Base-by-base conservation (phyloP, 164 flowering plant genomes). In the Umbilicus rupestris region DNA sequence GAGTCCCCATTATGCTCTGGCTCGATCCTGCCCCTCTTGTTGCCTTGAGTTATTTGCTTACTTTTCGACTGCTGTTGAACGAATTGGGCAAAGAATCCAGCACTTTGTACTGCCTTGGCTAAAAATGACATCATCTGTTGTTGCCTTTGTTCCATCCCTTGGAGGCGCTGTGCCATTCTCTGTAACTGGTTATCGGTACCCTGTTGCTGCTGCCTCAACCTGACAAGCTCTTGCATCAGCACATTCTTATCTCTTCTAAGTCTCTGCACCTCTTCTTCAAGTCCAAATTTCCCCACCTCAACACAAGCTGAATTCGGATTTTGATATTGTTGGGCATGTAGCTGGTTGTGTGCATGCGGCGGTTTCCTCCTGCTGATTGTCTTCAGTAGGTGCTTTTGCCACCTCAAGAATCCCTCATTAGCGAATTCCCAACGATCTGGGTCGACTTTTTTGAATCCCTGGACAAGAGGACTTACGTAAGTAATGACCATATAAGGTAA, bases 121-220 rank as follows among this genome's bases (percentile, higher is more conserved):
- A 93, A 75, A 78, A 93, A 93, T 24, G 98, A 90, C 96, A 93
- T 93, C 98, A 93, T 90, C 67, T 93, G 97, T 57, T 90, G 96
- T 69, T 93, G 98, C 39, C 98, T 73, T 75, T 89, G 97, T 71
- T 93, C 98, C 98, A 93, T 93, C 11, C 90, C 97, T 64, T 93
- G 96, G 71, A 93, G 88, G 39, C 90, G 91, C 68, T 93, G 94
- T 66, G 82, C 85, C 83, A 90, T 76, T 24, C 84, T 78, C 72
- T 90, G 96, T 68, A 93, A 78, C 76, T 90, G 97, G 74, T 78
- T 79, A 70, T 90, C 97, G 41, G 98, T 93, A 29, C 85, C 19
- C 76, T 90, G 96, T 66, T 93, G 98, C 81, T 93, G 97, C 78
- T 89, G 98, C 73, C 97, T 90, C 68, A 93, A 72, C 76, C 96